phyloP scores from a whole-genome alignment of 495 filamentous ascomycete species.

The Trichoderma virens region DNA sequence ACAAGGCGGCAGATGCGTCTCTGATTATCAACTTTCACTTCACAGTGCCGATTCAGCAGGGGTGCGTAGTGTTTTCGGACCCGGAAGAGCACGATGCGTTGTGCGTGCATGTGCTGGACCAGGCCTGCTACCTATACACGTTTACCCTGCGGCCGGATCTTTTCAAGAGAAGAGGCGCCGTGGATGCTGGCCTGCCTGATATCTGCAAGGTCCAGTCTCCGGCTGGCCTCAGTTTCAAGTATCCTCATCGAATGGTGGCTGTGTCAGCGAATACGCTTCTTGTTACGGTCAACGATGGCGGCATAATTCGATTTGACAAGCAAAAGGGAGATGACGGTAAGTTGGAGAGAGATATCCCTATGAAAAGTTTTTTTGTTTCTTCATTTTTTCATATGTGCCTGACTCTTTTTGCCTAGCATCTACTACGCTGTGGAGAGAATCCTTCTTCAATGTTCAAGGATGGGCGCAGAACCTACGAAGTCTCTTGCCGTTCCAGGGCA shows the following conservation, averaged over 20 bases:
- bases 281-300: conserved; percentile 75
- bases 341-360: conserved; percentile 12
- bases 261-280: conserved; percentile 65
- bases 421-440: conserved; percentile 65
- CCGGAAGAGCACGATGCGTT: conserved; percentile 68
- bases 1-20: conserved; percentile 55
- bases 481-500: conserved; percentile 61
- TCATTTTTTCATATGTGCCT: background rate
- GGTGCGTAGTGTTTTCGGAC: conserved; percentile 75
- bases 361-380: background rate
- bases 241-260: conserved; percentile 74
- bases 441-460: conserved; percentile 67
- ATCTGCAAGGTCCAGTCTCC: conserved; percentile 70
- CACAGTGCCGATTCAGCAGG: conserved; percentile 57
- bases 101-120: conserved; percentile 73
- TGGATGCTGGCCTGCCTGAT: conserved; percentile 62
- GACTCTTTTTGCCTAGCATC: conserved; percentile 16
- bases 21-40: conserved; percentile 74
- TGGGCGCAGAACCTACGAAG: conserved; percentile 69
- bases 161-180: conserved; percentile 58
- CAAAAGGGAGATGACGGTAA: conserved; percentile 60
- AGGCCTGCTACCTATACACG: conserved; percentile 68
- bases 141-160: conserved; percentile 72
- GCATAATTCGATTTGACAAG: conserved; percentile 64
- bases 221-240: conserved; percentile 64